Evolutionary conservation across 192 early-diverging fungal species (phyloP).

Genomic region (Pecoramyces ruminantium): DNA sequence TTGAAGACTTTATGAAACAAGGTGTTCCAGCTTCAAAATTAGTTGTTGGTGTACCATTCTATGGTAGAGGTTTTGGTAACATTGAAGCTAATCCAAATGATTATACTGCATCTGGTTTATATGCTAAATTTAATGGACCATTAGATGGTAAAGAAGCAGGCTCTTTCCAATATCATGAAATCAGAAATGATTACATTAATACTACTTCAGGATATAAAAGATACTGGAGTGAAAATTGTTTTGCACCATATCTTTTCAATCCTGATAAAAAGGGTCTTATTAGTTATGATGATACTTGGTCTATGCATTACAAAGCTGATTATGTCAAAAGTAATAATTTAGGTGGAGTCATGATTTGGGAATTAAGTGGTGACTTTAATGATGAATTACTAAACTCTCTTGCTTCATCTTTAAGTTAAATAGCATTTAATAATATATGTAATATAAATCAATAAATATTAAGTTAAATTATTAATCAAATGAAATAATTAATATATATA

Average conservation of each 20-base stretch:
- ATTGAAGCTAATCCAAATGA: conserved; percentile 21
- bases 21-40: conserved; percentile 73
- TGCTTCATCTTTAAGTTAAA: background rate
- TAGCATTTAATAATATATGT: too few relatives aligned
- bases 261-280: background rate
- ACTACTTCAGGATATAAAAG: background rate
- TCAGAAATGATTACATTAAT: background rate
- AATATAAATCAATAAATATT: too few relatives aligned
- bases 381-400: background rate
- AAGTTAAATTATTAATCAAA: too few relatives aligned
- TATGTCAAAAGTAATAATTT: background rate
- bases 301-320: background rate
- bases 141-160: background rate
- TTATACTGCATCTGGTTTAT: background rate
- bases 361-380: conserved; percentile 32
- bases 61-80: conserved; percentile 82
- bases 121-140: background rate
- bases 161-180: background rate
- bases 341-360: conserved; percentile 65
- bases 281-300: background rate
- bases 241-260: background rate
- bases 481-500: too few relatives aligned
- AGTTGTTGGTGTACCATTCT: conserved; percentile 78
- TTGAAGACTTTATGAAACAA: conserved; percentile 43
- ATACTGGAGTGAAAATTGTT: background rate